Evolutionary conservation across 1,284 basidiomycete genomes (phyloP), one percentile per base, ranked within the genome.

Genomic region (Melampsora larici-populina): DNA sequence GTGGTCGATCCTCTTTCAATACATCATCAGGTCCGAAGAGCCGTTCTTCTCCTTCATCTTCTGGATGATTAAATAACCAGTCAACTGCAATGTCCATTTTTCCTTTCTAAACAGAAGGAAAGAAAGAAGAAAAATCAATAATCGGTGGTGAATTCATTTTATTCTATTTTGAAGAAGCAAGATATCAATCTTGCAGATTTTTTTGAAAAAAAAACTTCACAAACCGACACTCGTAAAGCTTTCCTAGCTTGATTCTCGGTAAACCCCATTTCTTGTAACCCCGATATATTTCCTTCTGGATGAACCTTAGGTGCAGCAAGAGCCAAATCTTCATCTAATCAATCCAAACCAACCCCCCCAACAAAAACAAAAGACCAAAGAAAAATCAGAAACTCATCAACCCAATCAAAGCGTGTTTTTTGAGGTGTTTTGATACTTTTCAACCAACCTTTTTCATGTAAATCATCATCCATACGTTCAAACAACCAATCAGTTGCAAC

Each of bases 401-500:
- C 3, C 36, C 36, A 40, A 40, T 11, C 43, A 46, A 15, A 46
- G 15, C 4, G 1, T 15, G 17, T 15, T 13, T 1, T 4, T 15
- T 15, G 13, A 40, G 36, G 4, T 46, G 1, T 13, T 46, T 13
- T 46, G 43, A 15, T 11, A 46, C 43, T 17, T 11, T 46, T 13
- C 15, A 46, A 46, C 15, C 43, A 13, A 46, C 43, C 43, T 17
- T 46, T 46, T 17, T 46, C 43, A 46, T 46, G 43, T 17, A 46
- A 49, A 31, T 46, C 65, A 84, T 98, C 96, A 9, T 98, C 95
- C 92, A 96, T 93, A 84, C 97, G 96, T 72, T 86, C 87, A 82
- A 99, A 97, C 58, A 99, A 84, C 96, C 96, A 99, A 80, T 93
- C 90, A 92, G 95, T 97, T 0, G 96, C 95, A 0, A 87, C 87